A percentile compares a stretch with the other conserved stretches of the same genome.
Evolutionary conservation across 2,329 filamentous ascomycete species (phyloP).

Genomic region (Aphanocladium album): DNA sequence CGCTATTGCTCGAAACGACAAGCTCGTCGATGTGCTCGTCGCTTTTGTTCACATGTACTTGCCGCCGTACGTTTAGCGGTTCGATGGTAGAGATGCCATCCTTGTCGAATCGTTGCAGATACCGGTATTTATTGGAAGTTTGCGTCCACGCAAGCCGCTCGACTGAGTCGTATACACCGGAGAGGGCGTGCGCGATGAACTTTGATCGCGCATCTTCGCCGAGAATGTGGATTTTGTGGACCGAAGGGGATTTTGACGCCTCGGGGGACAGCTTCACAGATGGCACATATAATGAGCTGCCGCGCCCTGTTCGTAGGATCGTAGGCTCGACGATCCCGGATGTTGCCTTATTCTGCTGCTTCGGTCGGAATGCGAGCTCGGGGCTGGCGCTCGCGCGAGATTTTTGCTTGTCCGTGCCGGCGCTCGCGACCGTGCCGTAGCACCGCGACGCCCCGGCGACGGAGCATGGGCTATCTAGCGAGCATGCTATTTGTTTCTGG

Average conservation of each 20-base stretch:
- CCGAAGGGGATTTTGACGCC: conserved; percentile 26
- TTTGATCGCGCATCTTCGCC: conserved; percentile 36
- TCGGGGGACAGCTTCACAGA: conserved; percentile 31
- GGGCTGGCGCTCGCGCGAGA: neutral
- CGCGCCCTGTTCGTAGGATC: conserved; percentile 17
- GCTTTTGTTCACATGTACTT: conserved; percentile 19
- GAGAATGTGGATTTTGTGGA: conserved; percentile 38
- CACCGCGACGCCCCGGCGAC: conserved; percentile 32
- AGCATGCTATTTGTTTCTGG: conserved; percentile 33
- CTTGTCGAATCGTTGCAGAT: conserved; percentile 21
- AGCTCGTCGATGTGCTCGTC: conserved; percentile 61
- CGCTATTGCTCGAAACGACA: conserved; percentile 58
- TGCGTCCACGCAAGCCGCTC: conserved; percentile 28
- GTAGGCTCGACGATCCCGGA: conserved; percentile 18
- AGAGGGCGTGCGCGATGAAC: conserved; percentile 37
- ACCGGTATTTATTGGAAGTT: conserved; percentile 25
- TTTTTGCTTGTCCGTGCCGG: conserved; percentile 19
- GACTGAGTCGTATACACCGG: conserved; percentile 36
- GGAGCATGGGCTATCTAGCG: conserved; percentile 31
- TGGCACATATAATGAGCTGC: conserved; percentile 28
- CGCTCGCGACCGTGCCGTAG: conserved; percentile 26
- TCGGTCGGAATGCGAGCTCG: conserved; percentile 9
- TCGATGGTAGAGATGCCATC: conserved; percentile 17
- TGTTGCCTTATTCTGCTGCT: conserved; percentile 10
- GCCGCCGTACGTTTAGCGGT: conserved; percentile 7